Base-by-base conservation (phyloP, 2,329 filamentous ascomycete genomes). In the Thielaviopsis cerberus region DNA sequence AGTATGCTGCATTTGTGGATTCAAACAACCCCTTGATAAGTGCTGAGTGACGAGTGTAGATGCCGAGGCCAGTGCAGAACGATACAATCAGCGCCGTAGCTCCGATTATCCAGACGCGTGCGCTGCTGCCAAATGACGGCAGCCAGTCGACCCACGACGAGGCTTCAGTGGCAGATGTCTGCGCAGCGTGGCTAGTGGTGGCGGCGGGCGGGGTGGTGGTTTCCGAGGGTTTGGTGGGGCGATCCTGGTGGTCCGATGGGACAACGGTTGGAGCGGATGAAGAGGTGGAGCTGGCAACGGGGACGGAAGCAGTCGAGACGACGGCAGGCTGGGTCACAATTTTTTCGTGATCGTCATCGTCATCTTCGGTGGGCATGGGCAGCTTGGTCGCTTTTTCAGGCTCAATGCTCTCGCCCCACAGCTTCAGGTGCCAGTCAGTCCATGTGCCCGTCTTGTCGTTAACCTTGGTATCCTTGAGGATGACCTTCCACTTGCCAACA, bases 61-160 rank as follows among this genome's bases (percentile, higher is more conserved):
- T 74, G n/a, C 82, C 87, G 0, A 98, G 77, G 2, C 83, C 86
- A 58, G 74, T 71, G 69, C 90, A 90, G 74, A 98, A 98, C 54
- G 85, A 73, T 13, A 85, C 73, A 62, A 98, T 98, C 22, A 96
- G 79, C n/a, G 77, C 81, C 23, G 92, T 72, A 3, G 90, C 82
- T 59, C 88, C 90, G 68, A 82, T 97, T 64, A 98, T 95, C 92
- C 92, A 98, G 61, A 86, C 79, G 67, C 94, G 88, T 0, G 89
- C 95, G 66, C 81, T 81, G 64, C 88, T 88, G 57, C 89, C 88
- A 65, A 97, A 94, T 1, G 87, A 91, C 0, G 91, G 90, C 67
- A 97, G 85, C 74, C 86, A 90, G 0, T 90, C 89, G 20, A 96
- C 76, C 81, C 81, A 83, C 61, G 87, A 85, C 61, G 76, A 82